Percentiles rank a stretch among this genome's conserved stretches.
phyloP scores from a whole-genome alignment of 805 yeast species.

The Candida nemodendra region DNA sequence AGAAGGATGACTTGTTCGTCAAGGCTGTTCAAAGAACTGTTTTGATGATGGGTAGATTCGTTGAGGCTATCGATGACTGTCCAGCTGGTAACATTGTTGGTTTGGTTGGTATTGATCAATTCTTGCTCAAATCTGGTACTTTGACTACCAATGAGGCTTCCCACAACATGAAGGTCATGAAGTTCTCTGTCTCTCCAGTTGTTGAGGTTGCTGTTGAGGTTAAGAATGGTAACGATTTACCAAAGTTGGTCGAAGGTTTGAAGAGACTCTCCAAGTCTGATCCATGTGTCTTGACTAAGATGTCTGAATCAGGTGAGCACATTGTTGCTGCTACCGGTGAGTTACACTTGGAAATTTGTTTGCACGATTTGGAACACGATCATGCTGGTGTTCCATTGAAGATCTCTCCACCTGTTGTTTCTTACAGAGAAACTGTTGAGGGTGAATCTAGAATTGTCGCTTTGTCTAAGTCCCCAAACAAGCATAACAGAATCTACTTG shows the following conservation, averaged over 20 bases:
- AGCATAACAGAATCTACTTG: conserved; percentile 99
- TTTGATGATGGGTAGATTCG: conserved; percentile 98
- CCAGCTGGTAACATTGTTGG: conserved; percentile 99
- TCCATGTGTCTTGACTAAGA: conserved; percentile 91
- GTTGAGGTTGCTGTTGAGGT: conserved; percentile 99
- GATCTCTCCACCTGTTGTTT: conserved; percentile 96
- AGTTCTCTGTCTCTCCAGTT: conserved; percentile 99
- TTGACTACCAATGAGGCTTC: conserved; percentile 94
- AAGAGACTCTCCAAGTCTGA: conserved; percentile 99
- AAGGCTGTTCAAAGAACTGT: conserved; percentile 99
- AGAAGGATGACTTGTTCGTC: conserved; percentile 94
- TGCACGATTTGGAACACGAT: conserved; percentile 93
- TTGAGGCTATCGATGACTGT: conserved; percentile 98
- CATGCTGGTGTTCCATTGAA: conserved; percentile 99
- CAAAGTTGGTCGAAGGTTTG: conserved; percentile 99
- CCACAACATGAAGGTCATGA: conserved; percentile 99
- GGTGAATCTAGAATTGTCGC: conserved; percentile 94
- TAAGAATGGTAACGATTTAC: conserved; percentile 98
- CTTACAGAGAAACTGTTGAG: conserved; percentile 98
- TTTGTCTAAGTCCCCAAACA: conserved; percentile 98
- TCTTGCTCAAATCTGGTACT: conserved; percentile 99
- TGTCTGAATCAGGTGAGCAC: conserved; percentile 97
- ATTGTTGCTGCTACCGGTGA: conserved; percentile 99
- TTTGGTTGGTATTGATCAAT: conserved; percentile 99
- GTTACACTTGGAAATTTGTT: conserved; percentile 98